Conservation (phyloP, 192 early-diverging fungal genomes). For the Backusella mclennaniae region DNA sequence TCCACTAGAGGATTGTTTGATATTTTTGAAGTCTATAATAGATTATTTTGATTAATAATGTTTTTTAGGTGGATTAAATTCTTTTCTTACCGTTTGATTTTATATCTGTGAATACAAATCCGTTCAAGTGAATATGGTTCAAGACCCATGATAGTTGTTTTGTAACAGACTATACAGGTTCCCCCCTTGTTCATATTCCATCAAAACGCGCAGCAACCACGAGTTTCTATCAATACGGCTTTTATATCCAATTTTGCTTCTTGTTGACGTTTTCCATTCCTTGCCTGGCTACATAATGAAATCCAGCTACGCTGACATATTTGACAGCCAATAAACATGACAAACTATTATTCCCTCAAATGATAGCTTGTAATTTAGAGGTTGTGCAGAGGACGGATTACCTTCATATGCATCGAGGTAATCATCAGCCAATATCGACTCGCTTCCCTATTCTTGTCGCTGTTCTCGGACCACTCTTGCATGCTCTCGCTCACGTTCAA, state of each 20-base stretch:
- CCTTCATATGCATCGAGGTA: too few relatives aligned
- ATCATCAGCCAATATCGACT: slow-evolving; percentile 15
- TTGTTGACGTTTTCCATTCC: too few relatives aligned
- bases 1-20: slow-evolving; percentile 18
- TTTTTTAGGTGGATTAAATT: background rate
- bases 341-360: too few relatives aligned
- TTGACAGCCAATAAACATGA: too few relatives aligned
- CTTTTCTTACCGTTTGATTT: slow-evolving; percentile 31
- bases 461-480: background rate
- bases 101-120: slow-evolving; percentile 63
- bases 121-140: slow-evolving; percentile 60
- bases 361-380: too few relatives aligned
- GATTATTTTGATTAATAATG: background rate
- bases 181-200: slow-evolving; percentile 47
- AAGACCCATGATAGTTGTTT: slow-evolving; percentile 51
- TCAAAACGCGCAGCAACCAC: slow-evolving; percentile 33
- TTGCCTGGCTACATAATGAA: too few relatives aligned
- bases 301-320: too few relatives aligned
- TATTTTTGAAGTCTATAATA: slow-evolving; percentile 25
- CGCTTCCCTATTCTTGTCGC: slow-evolving; percentile 15
- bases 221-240: too few relatives aligned
- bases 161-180: slow-evolving; percentile 49
- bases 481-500: too few relatives aligned
- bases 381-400: too few relatives aligned
- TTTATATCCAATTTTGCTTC: too few relatives aligned